A percentile compares a stretch with the other conserved stretches of the same genome.
These are phyloP conservation scores for Davidsoniella neocaledoniae DNA, from an alignment of 2,329 filamentous ascomycete species.

Conservation along the genomic window DNA sequence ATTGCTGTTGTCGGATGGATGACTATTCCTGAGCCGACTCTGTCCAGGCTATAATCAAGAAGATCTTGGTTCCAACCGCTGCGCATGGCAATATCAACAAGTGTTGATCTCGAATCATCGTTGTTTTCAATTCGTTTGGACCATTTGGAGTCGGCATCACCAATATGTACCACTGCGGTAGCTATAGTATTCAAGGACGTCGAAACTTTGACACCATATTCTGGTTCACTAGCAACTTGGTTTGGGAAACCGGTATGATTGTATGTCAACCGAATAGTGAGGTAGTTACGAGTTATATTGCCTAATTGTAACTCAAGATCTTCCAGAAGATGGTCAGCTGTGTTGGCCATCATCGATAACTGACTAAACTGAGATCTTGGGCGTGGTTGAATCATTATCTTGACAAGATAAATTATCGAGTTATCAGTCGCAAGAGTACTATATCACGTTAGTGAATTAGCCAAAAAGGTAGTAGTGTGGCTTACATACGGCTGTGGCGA, in stretches of 20 bases:
- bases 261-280: constrained; percentile 36
- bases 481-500: constrained; percentile 25
- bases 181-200: constrained; percentile 37
- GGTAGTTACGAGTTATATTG: constrained; percentile 28
- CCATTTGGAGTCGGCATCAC: constrained; percentile 34
- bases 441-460: background rate
- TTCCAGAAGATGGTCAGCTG: constrained; percentile 38
- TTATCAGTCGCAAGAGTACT: constrained; percentile 29
- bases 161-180: constrained; percentile 32
- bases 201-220: constrained; percentile 6
- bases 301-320: constrained; percentile 42
- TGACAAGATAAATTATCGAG: constrained; percentile 31
- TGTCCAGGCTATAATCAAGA: constrained; percentile 6
- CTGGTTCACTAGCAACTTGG: constrained; percentile 1
- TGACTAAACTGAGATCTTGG: background rate
- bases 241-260: constrained; percentile 37
- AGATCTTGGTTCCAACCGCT: constrained; percentile 10
- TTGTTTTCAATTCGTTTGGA: constrained; percentile 17
- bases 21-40: constrained; percentile 1
- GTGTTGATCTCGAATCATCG: constrained; percentile 25
- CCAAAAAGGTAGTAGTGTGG: background rate
- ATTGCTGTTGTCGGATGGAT: background rate
- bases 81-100: constrained; percentile 9
- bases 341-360: constrained; percentile 1
- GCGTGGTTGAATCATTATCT: constrained; percentile 18